Percentiles rank a stretch among this genome's conserved stretches.
phyloP scores from a whole-genome alignment of 352 stramenopile genomes.

The Phytophthora vignae region DNA sequence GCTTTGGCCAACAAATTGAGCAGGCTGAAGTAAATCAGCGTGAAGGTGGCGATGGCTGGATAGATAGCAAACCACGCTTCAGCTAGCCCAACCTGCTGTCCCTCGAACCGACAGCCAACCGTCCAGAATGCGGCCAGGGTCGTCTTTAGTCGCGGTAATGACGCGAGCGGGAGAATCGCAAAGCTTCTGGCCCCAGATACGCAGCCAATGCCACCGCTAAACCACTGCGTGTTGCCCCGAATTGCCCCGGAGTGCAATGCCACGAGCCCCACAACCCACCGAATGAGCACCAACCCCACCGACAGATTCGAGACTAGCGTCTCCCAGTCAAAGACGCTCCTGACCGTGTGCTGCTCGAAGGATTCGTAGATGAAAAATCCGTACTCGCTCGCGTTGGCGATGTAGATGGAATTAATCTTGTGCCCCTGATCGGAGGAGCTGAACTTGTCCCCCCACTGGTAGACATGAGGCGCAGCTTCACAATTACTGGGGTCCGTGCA shows the following conservation, averaged over 20 bases:
- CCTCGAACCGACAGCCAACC: slow-evolving; percentile 44
- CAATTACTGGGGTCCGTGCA: slow-evolving; percentile 2
- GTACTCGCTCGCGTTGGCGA: slow-evolving; percentile 9
- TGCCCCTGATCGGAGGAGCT: neutral
- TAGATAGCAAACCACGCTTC: slow-evolving; percentile 51
- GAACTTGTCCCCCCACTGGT: slow-evolving; percentile 6
- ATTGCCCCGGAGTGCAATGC: neutral
- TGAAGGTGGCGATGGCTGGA: slow-evolving; percentile 14
- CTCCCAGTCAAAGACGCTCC: slow-evolving; percentile 11
- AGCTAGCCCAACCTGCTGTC: slow-evolving; percentile 31
- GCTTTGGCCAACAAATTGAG: slow-evolving; percentile 47
- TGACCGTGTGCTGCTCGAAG: neutral
- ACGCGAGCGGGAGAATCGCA: neutral
- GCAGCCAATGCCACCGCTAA: slow-evolving; percentile 6
- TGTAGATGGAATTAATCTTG: slow-evolving; percentile 15
- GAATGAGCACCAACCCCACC: neutral
- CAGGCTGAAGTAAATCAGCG: slow-evolving; percentile 40
- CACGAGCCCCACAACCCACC: neutral
- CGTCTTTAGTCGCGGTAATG: slow-evolving; percentile 3
- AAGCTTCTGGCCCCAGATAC: slow-evolving; percentile 5
- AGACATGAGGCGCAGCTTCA: neutral
- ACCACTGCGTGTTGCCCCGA: neutral
- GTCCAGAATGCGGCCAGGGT: slow-evolving; percentile 25
- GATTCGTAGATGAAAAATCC: slow-evolving; percentile 13
- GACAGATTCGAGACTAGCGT: slow-evolving; percentile 5